A percentile compares a stretch with the other conserved stretches of the same genome.
These are phyloP conservation scores for Eucalyptus sp. DNA, from an alignment of 345 rosid genomes.

Conservation along the genomic window DNA sequence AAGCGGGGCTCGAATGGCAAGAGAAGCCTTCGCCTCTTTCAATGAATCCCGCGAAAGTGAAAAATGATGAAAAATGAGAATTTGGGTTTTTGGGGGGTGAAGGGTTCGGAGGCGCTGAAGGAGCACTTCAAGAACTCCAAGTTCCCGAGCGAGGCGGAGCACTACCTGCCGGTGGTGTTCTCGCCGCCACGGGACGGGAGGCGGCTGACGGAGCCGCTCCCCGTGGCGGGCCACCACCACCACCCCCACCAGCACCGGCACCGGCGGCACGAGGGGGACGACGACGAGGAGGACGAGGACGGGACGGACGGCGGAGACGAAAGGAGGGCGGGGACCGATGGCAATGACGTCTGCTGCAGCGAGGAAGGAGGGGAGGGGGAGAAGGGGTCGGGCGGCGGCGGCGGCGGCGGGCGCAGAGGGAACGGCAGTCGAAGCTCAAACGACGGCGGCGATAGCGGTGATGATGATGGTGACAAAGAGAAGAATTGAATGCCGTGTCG, in stretches of 20 bases:
- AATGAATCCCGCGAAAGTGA: not conserved
- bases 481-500: not conserved
- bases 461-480: conserved; percentile 3
- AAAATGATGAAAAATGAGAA: not conserved
- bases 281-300: not conserved
- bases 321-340: not conserved
- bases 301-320: not conserved
- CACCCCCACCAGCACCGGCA: not conserved
- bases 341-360: not conserved
- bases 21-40: not conserved
- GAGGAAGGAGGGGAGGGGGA: not conserved
- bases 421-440: conserved; percentile 1
- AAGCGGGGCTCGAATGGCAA: not conserved
- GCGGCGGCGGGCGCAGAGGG: not conserved
- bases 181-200: conserved; percentile 81
- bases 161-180: conserved; percentile 70
- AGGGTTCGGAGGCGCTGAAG: conserved; percentile 81
- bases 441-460: conserved; percentile 27
- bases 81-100: not conserved
- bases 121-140: conserved; percentile 82
- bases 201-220: conserved; percentile 35
- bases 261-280: not conserved
- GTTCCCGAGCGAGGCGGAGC: conserved; percentile 58
- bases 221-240: conserved; percentile 16
- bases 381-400: not conserved